Evolutionary conservation across 2,329 filamentous ascomycete genomes (phyloP), one percentile per base, ranked within the genome.

Genomic region (Bipolaris cookei): DNA sequence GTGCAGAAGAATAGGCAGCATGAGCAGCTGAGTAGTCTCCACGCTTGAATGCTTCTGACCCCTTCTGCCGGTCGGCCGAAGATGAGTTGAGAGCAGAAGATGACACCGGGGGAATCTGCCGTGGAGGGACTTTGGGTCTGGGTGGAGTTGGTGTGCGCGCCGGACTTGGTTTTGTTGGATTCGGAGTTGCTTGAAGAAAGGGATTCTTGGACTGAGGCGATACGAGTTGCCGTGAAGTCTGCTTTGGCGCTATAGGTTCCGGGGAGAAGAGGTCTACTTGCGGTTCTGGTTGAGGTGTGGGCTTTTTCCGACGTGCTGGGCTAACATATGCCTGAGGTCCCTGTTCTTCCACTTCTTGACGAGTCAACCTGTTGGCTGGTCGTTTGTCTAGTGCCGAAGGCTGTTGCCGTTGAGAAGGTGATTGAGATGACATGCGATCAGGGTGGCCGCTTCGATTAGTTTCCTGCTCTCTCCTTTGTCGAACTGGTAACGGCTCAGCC

Each of bases 1-100:
- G 81, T 1, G 95, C 92, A 28, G 86, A 84, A 0, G 90, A 87
- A 76, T 98, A 99, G 1, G 90, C 88, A 18, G 87, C 83, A 69
- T 97, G 92, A 0, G 95, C 95, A 8, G 90, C 85, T 16, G 91
- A 89, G 75, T 92, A 99, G 76, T 99, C 95, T 32, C 95, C 95
- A 34, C 91, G 87, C 77, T 97, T 98, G 80, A 97, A 98, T 63
- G 96, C 90, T 51, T 90, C 89, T 8, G 92, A 91, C 16, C 94
- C 95, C 62, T 88, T 88, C 45, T 89, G 83, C 13, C 95, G 90
- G 68, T 95, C 86, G 44, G 86, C 84, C n/a, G 89, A 89, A 8
- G 92, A 97, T 3, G 86, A 86, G 62, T 89, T 85, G 16, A 97
- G 81, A 0, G 88, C 88, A 6, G 87, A 83, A 1, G 88, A 79